Conservation (phyloP, 148 eudicot genomes). For the Silene latifolia region DNA sequence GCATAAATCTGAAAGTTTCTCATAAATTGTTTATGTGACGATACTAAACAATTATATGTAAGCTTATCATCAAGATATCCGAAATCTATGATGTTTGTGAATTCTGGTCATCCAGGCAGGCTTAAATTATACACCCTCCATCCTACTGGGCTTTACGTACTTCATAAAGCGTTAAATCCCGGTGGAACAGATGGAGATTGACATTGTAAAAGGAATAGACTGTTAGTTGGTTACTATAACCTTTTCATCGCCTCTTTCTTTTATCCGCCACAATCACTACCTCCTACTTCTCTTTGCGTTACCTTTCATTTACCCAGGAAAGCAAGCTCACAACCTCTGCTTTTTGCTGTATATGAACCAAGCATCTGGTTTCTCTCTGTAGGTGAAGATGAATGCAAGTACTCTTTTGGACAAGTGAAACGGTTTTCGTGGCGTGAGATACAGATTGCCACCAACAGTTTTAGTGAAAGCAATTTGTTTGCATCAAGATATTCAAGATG, state of each 20-base stretch:
- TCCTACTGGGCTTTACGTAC: background rate
- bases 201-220: background rate
- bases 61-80: background rate
- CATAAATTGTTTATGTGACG: background rate
- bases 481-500: too few relatives aligned
- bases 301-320: too few relatives aligned
- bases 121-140: background rate
- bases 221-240: too few relatives aligned
- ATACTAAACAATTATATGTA: too few relatives aligned
- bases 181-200: background rate
- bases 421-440: slow-evolving; percentile 91
- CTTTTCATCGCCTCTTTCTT: too few relatives aligned
- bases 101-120: background rate
- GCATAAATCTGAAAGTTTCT: slow-evolving; percentile 9
- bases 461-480: slow-evolving; percentile 65
- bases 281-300: too few relatives aligned
- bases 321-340: background rate
- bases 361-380: slow-evolving; percentile 10
- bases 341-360: background rate
- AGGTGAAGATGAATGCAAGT: slow-evolving; percentile 79
- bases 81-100: background rate
- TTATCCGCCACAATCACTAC: too few relatives aligned
- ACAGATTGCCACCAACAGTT: slow-evolving; percentile 75
- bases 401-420: slow-evolving; percentile 74
- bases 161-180: background rate